phyloP scores from a whole-genome alignment of 176 grass and related monocot genomes.

The Cenchrus americanus region DNA sequence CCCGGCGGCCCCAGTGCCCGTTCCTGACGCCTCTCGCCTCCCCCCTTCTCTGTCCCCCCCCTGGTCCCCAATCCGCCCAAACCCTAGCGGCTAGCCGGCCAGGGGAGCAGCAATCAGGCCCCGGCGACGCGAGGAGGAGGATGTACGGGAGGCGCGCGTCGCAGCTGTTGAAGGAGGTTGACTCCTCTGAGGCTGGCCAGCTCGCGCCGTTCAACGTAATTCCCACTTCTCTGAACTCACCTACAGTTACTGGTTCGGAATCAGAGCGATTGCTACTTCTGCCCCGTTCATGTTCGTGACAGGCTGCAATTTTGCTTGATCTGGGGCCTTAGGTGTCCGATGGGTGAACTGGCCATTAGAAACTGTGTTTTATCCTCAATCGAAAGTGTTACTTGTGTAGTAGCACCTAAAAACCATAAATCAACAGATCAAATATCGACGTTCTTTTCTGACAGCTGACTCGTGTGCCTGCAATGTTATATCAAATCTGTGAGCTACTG shows the following conservation, averaged over 20 bases:
- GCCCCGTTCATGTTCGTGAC: not conserved
- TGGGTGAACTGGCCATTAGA: not conserved
- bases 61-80: not conserved
- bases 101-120: not conserved
- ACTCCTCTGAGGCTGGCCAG: constrained; percentile 77
- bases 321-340: not conserved
- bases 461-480: not conserved
- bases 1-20: not conserved
- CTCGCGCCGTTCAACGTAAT: constrained; percentile 69
- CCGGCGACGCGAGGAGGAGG: constrained; percentile 5
- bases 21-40: not conserved
- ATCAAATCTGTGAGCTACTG: not conserved
- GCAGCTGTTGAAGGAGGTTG: constrained; percentile 75
- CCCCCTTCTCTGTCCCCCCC: not conserved
- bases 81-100: not conserved
- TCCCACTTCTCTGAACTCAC: not conserved
- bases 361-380: not conserved
- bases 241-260: not conserved
- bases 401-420: not conserved
- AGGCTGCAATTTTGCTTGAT: constrained; percentile 2
- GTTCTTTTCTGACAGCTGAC: not conserved
- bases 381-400: not conserved
- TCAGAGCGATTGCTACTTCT: not conserved
- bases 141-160: constrained; percentile 83
- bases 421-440: not conserved